Evolutionary conservation across 2,329 filamentous ascomycete species (phyloP).

Genomic region (Ophiosphaerella korrae): DNA sequence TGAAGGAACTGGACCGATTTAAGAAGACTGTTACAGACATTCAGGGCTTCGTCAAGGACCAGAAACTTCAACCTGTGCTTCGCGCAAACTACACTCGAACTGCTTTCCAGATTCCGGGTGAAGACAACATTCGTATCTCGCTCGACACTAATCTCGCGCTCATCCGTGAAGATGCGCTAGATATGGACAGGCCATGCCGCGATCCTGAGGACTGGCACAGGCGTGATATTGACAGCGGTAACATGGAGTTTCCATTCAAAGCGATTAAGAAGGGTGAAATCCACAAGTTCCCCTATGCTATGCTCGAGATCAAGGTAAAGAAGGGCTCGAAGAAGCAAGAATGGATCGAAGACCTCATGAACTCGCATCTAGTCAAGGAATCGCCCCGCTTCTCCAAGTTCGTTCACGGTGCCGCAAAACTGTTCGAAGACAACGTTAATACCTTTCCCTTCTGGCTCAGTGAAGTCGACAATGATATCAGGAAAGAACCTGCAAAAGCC

Average conservation of each 20-base stretch:
- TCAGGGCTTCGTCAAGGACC: conserved; percentile 77
- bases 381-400: conserved; percentile 95
- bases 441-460: conserved; percentile 95
- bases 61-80: conserved; percentile 80
- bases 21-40: conserved; percentile 76
- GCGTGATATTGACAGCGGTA: conserved; percentile 80
- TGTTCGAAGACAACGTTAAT: conserved; percentile 96
- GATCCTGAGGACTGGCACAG: conserved; percentile 91
- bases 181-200: conserved; percentile 82
- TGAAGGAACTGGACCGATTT: conserved; percentile 70
- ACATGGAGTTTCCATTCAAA: conserved; percentile 85
- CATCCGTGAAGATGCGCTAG: conserved; percentile 76
- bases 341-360: conserved; percentile 92
- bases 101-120: conserved; percentile 93
- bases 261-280: conserved; percentile 90
- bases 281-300: conserved; percentile 84
- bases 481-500: conserved; percentile 85
- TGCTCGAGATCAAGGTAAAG: conserved; percentile 88
- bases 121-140: conserved; percentile 87
- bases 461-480: conserved; percentile 90
- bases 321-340: conserved; percentile 68
- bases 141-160: conserved; percentile 92
- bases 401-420: conserved; percentile 84
- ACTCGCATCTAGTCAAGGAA: conserved; percentile 88
- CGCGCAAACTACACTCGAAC: conserved; percentile 93